Evolutionary conservation across 306 rosid genomes (phyloP).

Genomic region (Prunus salicina): DNA sequence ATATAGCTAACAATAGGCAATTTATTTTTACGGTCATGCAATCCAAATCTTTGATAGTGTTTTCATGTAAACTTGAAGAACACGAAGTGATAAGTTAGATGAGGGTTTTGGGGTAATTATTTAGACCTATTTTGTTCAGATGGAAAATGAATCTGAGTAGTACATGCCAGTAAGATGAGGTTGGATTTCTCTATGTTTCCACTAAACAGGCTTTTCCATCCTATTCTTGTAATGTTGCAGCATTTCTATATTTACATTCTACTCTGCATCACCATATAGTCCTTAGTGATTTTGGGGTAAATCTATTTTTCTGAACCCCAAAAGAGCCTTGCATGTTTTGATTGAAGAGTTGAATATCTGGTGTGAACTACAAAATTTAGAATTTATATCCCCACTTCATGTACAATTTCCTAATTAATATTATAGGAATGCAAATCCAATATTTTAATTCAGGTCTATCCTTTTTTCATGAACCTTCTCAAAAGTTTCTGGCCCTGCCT

Average conservation of each 20-base stretch:
- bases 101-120: neutral
- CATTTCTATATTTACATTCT: neutral
- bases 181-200: neutral
- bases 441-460: neutral
- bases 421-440: neutral
- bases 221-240: neutral
- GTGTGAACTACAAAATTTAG: neutral
- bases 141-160: neutral
- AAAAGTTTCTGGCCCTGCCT: neutral
- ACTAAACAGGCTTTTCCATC: neutral
- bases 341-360: neutral
- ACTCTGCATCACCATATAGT: neutral
- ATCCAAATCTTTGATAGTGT: neutral
- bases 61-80: constrained; percentile 9
- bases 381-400: neutral
- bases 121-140: constrained; percentile 2
- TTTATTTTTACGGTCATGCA: no score
- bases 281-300: neutral
- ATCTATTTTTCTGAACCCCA: neutral
- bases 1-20: neutral
- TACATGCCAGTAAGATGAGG: neutral
- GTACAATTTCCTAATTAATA: neutral
- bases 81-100: constrained; percentile 3
- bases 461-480: neutral
- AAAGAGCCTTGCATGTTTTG: neutral